Percentiles rank a stretch among this genome's conserved stretches.
Conservation (phyloP, 352 stramenopile genomes). For the Phytopythium sindhum region DNA sequence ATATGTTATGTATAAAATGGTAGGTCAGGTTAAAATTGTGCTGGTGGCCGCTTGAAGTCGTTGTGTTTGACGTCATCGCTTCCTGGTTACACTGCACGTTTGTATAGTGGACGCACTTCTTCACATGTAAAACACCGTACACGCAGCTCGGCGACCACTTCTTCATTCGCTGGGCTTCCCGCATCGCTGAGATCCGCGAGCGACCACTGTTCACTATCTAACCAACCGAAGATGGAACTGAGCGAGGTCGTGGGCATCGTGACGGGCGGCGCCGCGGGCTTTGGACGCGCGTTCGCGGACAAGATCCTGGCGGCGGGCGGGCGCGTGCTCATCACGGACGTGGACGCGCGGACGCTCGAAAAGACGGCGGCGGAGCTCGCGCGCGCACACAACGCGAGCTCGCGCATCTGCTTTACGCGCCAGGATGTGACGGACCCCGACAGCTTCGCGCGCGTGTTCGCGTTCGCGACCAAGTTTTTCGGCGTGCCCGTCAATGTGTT, state of each 20-base stretch:
- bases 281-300: conserved; percentile 64
- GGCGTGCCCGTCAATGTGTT: conserved; percentile 60
- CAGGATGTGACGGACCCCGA: conserved; percentile 70
- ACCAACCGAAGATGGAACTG: conserved; percentile 49
- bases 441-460: conserved; percentile 60
- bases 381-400: conserved; percentile 32
- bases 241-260: conserved; percentile 62
- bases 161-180: neutral
- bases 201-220: too few relatives aligned
- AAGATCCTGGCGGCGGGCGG: conserved; percentile 46
- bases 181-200: too few relatives aligned
- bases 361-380: conserved; percentile 53
- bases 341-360: conserved; percentile 57
- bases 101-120: too few relatives aligned
- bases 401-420: conserved; percentile 47
- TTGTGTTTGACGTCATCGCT: too few relatives aligned
- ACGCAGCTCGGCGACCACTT: neutral
- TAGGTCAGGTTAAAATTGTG: too few relatives aligned
- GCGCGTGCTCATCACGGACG: conserved; percentile 73
- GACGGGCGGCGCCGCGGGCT: conserved; percentile 63
- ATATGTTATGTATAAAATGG: too few relatives aligned
- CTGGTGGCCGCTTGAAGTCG: too few relatives aligned
- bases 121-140: neutral
- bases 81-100: too few relatives aligned
- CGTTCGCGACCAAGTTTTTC: conserved; percentile 56